Conservation (phyloP, 305 asterid species). For the Solanum aculeatissimum region DNA sequence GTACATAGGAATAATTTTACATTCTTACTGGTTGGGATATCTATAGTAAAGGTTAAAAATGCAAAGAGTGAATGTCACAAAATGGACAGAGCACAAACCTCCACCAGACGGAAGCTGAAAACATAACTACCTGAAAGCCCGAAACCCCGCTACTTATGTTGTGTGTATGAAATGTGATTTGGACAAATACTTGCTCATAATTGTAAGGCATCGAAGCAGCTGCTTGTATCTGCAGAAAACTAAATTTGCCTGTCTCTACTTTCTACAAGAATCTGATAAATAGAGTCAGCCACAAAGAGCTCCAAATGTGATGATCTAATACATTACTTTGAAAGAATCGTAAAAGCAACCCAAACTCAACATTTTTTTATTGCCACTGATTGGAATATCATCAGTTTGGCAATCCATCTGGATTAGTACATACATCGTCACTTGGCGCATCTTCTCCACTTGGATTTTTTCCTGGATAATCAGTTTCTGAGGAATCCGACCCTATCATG, state of each 20-base stretch:
- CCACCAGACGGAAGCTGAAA: background rate
- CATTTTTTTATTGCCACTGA: background rate
- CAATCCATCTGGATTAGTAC: constrained; percentile 4
- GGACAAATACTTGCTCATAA: background rate
- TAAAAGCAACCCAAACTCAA: background rate
- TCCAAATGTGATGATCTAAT: background rate
- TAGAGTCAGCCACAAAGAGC: background rate
- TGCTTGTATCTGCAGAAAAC: background rate
- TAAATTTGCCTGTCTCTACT: background rate
- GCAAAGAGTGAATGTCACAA: background rate
- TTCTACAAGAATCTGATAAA: background rate
- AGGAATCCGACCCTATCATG: constrained; percentile 21
- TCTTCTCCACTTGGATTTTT: constrained; percentile 36
- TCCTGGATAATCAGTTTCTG: constrained; percentile 32
- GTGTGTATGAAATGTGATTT: background rate
- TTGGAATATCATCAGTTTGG: background rate
- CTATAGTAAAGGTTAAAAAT: background rate
- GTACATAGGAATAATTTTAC: background rate
- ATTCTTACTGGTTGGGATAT: background rate
- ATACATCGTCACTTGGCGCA: constrained; percentile 24
- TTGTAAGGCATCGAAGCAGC: background rate
- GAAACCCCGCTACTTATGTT: background rate
- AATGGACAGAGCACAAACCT: background rate
- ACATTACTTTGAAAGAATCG: background rate
- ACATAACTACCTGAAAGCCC: background rate